Base-by-base conservation (phyloP, 345 rosid genomes). In the Jatropha curcas region DNA sequence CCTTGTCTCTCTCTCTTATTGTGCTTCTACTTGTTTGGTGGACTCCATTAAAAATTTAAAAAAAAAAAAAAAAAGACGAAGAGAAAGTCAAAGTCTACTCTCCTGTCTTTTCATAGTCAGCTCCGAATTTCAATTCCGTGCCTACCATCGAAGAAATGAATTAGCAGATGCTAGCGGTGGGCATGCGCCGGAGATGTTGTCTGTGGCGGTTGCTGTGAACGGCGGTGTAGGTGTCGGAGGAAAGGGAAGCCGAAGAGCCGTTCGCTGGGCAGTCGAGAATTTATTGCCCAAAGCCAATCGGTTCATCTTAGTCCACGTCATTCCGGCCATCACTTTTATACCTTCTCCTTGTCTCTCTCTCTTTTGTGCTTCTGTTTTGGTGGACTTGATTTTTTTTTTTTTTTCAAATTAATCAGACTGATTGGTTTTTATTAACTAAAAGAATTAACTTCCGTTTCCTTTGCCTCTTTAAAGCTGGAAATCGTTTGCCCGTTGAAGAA, bases 281-380 rank as follows among this genome's bases (percentile, higher is more conserved):
- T 79, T 89, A 72, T 52, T 80, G 57, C 80, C 87, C 1, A 46
- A 61, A 68, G 83, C 88, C 55, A 83, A 84, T 43, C 87, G 87
- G n/a, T 80, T 94, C 69, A 71, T 87, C 78, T 79, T 92, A 37
- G 91, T 94, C 81, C 90, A 94, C 74, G 90, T 92, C 74, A 88
- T 92, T 78, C 93, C 92, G 70, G 45, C 78, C 58, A 63, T 90
- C 83, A 83, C 89, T 48, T 76, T 71, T 57, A 73, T 94, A 20
- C 92, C 97, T 48, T 84, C 94, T 72, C 98, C 96, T 20, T 82
- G 97, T 92, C 19, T 60, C 12, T 61, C 28, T 72, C 57, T 33
- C 19, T 31, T 7, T 72, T 46, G n/a, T 5, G 41, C 13, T 50
- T 55, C 9, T n/a, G n/a, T n/a, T n/a, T n/a, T n/a, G n/a, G n/a